Conservation (phyloP, 768 basidiomycete genomes). For the Collybiopsis luxurians region DNA sequence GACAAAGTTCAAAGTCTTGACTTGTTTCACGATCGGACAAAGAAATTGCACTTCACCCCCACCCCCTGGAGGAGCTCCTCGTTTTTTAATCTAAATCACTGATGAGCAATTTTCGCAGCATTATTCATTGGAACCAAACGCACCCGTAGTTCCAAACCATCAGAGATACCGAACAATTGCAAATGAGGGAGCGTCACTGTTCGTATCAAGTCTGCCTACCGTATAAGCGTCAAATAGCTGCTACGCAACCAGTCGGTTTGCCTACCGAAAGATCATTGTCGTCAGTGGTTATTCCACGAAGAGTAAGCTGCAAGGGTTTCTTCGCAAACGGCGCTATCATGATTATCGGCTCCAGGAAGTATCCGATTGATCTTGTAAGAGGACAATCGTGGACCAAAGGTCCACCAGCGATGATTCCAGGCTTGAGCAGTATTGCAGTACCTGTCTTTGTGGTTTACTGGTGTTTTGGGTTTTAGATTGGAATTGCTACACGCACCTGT, state of each 20-base stretch:
- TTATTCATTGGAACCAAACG: slow-evolving; percentile 13
- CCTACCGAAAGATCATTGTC: slow-evolving; percentile 87
- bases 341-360: slow-evolving; percentile 88
- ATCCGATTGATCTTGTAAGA: slow-evolving; percentile 84
- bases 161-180: slow-evolving; percentile 85
- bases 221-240: slow-evolving; percentile 11
- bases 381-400: slow-evolving; percentile 83
- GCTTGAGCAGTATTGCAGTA: slow-evolving; percentile 89
- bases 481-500: slow-evolving; percentile 57
- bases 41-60: slow-evolving; percentile 93
- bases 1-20: slow-evolving; percentile 90
- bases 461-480: not conserved
- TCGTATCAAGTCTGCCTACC: slow-evolving; percentile 81
- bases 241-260: not conserved
- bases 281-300: slow-evolving; percentile 91
- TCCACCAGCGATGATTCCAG: slow-evolving; percentile 89
- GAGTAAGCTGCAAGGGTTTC: slow-evolving; percentile 73
- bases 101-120: slow-evolving; percentile 2
- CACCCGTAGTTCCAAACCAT: slow-evolving; percentile 87
- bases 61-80: slow-evolving; percentile 88
- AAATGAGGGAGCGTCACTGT: slow-evolving; percentile 91
- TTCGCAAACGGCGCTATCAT: slow-evolving; percentile 94
- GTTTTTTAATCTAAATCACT: slow-evolving; percentile 77
- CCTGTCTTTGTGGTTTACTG: slow-evolving; percentile 46
- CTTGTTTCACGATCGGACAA: slow-evolving; percentile 89